phyloP scores from a whole-genome alignment of 202 grass and related monocot genomes.

The Tripidium arundinaceum region DNA sequence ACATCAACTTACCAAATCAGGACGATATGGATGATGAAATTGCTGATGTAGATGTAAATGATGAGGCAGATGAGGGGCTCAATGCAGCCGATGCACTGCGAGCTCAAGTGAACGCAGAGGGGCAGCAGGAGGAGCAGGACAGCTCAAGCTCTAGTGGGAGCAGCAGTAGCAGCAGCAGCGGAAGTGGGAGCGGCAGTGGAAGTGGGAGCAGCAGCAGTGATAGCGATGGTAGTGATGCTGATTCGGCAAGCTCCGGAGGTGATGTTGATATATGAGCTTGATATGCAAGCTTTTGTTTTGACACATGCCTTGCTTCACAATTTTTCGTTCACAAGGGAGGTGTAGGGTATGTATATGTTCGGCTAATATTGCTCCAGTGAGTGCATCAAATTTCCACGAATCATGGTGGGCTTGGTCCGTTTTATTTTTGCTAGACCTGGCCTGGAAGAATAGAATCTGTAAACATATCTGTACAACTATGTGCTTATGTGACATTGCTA shows the following conservation, averaged over 20 bases:
- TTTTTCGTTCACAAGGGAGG: not conserved
- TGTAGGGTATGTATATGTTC: constrained; percentile 22
- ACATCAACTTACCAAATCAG: not conserved
- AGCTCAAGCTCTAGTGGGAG: constrained; percentile 74
- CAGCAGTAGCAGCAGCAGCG: constrained; percentile 50
- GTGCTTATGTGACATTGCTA: not conserved
- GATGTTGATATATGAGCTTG: constrained; percentile 59
- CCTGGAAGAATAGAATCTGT: constrained; percentile 4
- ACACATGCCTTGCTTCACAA: constrained; percentile 12
- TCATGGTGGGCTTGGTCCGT: not conserved
- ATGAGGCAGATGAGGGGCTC: constrained; percentile 55
- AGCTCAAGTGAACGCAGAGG: constrained; percentile 60
- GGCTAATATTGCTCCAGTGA: not conserved
- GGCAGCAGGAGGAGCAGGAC: constrained; percentile 48
- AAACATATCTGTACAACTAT: constrained; percentile 4
- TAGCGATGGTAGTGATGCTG: constrained; percentile 68
- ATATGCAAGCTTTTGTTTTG: constrained; percentile 1
- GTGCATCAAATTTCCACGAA: not conserved
- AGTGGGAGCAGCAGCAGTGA: constrained; percentile 72
- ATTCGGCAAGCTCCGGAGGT: constrained; percentile 82
- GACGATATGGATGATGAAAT: constrained; percentile 2
- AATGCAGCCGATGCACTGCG: not conserved
- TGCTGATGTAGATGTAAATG: constrained; percentile 67
- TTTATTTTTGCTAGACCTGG: not conserved
- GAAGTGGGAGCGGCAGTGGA: constrained; percentile 53